phyloP scores from a whole-genome alignment of 176 grass and related monocot species.

The Thalia dealbata region DNA sequence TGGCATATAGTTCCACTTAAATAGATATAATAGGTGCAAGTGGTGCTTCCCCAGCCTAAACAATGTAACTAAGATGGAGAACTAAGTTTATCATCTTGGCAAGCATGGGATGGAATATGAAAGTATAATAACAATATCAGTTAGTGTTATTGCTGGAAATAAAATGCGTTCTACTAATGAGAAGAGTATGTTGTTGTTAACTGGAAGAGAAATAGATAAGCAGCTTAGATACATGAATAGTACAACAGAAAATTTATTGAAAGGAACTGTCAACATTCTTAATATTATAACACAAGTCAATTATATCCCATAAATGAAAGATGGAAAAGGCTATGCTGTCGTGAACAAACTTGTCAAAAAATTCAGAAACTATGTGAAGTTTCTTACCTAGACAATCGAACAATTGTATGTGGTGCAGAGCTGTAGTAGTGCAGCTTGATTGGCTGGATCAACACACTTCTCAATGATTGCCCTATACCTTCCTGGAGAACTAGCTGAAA shows the following conservation, averaged over 20 bases:
- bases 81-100: no score
- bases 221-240: neutral
- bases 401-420: slow-evolving; percentile 66
- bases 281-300: neutral
- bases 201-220: neutral
- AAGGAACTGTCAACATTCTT: neutral
- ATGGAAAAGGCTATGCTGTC: neutral
- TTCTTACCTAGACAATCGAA: slow-evolving; percentile 78
- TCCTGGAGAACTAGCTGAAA: slow-evolving; percentile 62
- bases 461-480: slow-evolving; percentile 72
- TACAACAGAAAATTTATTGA: neutral
- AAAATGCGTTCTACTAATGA: neutral
- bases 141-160: neutral
- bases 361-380: neutral
- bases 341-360: neutral
- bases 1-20: no score
- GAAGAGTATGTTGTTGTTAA: neutral
- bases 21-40: no score
- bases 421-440: slow-evolving; percentile 69
- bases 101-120: no score
- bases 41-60: no score
- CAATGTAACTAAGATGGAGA: no score
- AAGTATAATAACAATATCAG: no score
- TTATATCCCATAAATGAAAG: neutral
- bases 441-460: slow-evolving; percentile 55